Conservation (phyloP, 768 basidiomycete species). For the Lactifluus volemus region DNA sequence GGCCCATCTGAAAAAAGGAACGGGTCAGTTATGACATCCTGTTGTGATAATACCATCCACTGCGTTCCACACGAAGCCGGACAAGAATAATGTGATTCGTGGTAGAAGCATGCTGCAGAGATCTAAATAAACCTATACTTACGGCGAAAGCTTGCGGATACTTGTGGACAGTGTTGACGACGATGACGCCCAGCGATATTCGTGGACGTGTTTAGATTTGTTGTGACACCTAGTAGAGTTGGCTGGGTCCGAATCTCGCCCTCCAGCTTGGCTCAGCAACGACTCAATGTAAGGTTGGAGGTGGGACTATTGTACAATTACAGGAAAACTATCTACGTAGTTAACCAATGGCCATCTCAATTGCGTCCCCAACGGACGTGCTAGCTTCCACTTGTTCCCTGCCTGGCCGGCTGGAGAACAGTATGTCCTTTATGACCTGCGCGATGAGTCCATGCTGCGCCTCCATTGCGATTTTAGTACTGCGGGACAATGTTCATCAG, state of each 20-base stretch:
- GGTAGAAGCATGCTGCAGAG: not conserved
- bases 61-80: not conserved
- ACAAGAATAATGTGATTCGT: not conserved
- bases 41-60: not conserved
- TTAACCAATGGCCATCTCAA: slow-evolving; percentile 14
- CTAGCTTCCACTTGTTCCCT: slow-evolving; percentile 7
- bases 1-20: slow-evolving; percentile 46
- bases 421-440: slow-evolving; percentile 87
- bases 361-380: slow-evolving; percentile 10
- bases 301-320: not conserved
- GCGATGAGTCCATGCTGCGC: slow-evolving; percentile 91
- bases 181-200: slow-evolving; percentile 17
- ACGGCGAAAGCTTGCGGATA: slow-evolving; percentile 23
- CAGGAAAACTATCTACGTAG: not conserved
- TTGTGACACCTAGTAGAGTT: slow-evolving; percentile 1
- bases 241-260: not conserved
- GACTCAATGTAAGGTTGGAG: not conserved
- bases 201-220: slow-evolving; percentile 11
- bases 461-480: slow-evolving; percentile 82
- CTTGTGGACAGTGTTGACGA: slow-evolving; percentile 25
- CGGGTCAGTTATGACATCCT: slow-evolving; percentile 11
- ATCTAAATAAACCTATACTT: slow-evolving; percentile 16
- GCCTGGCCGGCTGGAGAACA: slow-evolving; percentile 58
- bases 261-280: not conserved
- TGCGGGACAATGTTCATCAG: slow-evolving; percentile 25